Conservation (phyloP, 257 asterid species). For the Salvia miltiorrhiza region DNA sequence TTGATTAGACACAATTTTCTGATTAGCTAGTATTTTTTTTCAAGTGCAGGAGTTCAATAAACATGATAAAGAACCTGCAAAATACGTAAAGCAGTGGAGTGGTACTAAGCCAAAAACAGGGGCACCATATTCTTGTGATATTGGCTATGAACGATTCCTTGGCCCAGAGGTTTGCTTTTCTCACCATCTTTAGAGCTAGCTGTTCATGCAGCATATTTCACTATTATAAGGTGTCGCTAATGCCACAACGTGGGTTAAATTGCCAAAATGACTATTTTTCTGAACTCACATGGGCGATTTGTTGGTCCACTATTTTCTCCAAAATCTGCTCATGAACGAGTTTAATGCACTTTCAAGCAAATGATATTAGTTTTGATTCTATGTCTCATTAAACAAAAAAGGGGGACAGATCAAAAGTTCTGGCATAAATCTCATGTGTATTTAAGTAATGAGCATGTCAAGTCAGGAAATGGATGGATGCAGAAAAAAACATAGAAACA, state of each 20-base stretch:
- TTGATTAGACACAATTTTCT: constrained; percentile 12
- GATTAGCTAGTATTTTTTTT: constrained; percentile 22
- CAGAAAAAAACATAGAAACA: not conserved
- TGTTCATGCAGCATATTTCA: constrained; percentile 8
- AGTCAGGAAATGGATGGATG: not conserved
- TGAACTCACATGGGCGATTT: not conserved
- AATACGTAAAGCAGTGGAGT: constrained; percentile 86
- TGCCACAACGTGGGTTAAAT: not conserved
- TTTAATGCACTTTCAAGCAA: constrained; percentile 11
- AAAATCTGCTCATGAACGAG: not conserved
- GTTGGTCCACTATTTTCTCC: not conserved
- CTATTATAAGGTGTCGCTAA: not conserved
- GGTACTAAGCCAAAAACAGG: constrained; percentile 96
- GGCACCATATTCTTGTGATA: constrained; percentile 88
- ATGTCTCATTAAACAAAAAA: not conserved
- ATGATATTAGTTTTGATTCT: not conserved
- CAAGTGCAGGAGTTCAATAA: constrained; percentile 82
- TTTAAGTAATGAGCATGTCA: not conserved
- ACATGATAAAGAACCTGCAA: constrained; percentile 90
- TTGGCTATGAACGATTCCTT: constrained; percentile 97
- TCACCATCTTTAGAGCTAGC: constrained; percentile 24
- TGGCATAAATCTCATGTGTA: not conserved
- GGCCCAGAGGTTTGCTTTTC: constrained; percentile 84
- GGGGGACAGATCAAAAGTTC: not conserved
- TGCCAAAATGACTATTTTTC: not conserved